Conservation (phyloP, 257 asterid genomes). For the Henckelia pumila region DNA sequence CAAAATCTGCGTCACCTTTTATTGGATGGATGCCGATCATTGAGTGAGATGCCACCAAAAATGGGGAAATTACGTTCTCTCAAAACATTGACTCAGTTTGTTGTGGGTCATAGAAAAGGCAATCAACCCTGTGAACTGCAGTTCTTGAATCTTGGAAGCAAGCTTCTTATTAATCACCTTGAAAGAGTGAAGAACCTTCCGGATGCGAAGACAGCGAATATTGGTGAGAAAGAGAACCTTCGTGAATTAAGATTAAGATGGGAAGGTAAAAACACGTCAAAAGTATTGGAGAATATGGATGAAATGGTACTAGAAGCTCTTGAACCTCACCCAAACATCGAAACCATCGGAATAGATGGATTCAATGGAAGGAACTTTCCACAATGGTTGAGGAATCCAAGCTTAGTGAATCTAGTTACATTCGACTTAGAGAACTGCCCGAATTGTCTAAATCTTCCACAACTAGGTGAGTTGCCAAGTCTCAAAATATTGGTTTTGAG, state of each 20-base stretch:
- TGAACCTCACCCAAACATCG: too few species aligned
- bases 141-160: slow-evolving; percentile 23
- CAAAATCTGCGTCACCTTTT: slow-evolving; percentile 32
- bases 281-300: not conserved
- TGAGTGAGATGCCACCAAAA: slow-evolving; percentile 28
- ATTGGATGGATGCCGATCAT: slow-evolving; percentile 9
- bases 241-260: slow-evolving; percentile 19
- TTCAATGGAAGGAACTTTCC: too few species aligned
- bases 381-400: too few species aligned
- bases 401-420: too few species aligned
- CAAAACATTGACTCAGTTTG: slow-evolving; percentile 24
- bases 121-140: slow-evolving; percentile 27
- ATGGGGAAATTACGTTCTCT: slow-evolving; percentile 30
- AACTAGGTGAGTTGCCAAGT: too few species aligned
- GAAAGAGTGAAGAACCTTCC: slow-evolving; percentile 8
- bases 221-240: too few species aligned
- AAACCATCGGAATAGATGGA: too few species aligned
- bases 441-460: too few species aligned
- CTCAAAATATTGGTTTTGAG: too few species aligned
- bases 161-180: slow-evolving; percentile 10
- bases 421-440: too few species aligned
- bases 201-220: slow-evolving; percentile 31
- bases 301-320: slow-evolving; percentile 24
- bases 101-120: slow-evolving; percentile 26
- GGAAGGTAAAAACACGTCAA: not conserved